Evolutionary conservation across 495 filamentous ascomycete genomes (phyloP), one percentile per base, ranked within the genome.

Genomic region (Penicillium paxilli): DNA sequence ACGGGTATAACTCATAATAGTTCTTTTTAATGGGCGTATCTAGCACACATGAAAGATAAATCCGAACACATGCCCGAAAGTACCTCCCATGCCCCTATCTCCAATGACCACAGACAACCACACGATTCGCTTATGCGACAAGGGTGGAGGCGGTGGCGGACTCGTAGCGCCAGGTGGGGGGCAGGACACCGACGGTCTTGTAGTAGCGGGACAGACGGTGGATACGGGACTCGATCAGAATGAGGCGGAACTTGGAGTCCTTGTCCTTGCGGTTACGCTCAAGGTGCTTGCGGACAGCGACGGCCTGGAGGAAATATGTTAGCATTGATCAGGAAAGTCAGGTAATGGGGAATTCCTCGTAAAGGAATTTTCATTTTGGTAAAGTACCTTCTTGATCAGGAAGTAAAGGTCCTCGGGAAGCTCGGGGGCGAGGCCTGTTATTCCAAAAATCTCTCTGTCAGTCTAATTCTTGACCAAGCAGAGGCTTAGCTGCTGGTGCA

Each of bases 241-340:
- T 98, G 53, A 99, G 87, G 70, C 93, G 92, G 89, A 98, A 97
- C 84, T 98, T 98, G 84, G 85, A 87, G 83, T 98, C 94, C 81
- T 91, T 95, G 87, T 98, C 94, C 85, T 99, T 99, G 77, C 94
- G 92, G 86, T 99, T 99, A 78, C 91, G 88, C 84, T 98, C 92
- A 63, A 99, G 90, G 81, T 98, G 95, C 90, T 99, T 99, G 80
- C 95, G 94, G 81, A 99, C 94, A 70, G 93, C 87, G 70, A 97
- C 93, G 66, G 93, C 93, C 91, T 92, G 30, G 28, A 26, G 11
- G 19, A 8, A 42, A 12, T 4, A 38, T 16, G 41, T 50, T 50
- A 50, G 52, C 33, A 45, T 12, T 19, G 33, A 42, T 41, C n/a
- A 7, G 45, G 21, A 30, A n/a, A 14, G 30, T 24, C 4, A 57